Evolutionary conservation across 2,329 filamentous ascomycete species (phyloP).

Genomic region (Fusarium virguliforme): DNA sequence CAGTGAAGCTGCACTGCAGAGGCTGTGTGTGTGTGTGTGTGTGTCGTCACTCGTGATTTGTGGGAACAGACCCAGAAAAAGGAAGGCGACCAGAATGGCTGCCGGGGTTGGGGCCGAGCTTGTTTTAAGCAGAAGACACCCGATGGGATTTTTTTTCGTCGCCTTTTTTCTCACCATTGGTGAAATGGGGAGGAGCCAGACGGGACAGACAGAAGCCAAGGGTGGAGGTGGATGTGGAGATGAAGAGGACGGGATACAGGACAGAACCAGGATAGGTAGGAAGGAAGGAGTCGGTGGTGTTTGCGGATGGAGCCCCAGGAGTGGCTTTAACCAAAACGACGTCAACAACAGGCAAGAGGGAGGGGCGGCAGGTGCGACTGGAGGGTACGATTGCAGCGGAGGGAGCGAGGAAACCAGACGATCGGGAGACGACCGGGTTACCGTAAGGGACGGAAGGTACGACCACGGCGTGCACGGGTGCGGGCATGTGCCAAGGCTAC

Average conservation of each 20-base stretch:
- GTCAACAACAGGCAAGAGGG: slow-evolving; percentile 37
- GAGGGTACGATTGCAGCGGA: slow-evolving; percentile 29
- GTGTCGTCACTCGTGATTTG: slow-evolving; percentile 43
- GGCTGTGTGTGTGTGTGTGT: slow-evolving; percentile 24
- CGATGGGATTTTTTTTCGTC: slow-evolving; percentile 24
- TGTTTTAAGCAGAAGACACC: slow-evolving; percentile 44
- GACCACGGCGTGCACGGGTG: background rate
- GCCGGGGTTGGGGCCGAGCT: slow-evolving; percentile 39
- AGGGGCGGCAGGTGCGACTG: slow-evolving; percentile 21
- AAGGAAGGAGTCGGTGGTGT: slow-evolving; percentile 1
- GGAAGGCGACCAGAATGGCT: slow-evolving; percentile 35
- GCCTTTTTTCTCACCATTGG: slow-evolving; percentile 9
- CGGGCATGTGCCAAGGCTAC: slow-evolving; percentile 11
- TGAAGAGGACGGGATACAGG: slow-evolving; percentile 30
- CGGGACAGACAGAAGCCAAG: slow-evolving; percentile 34
- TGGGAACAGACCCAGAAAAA: slow-evolving; percentile 34
- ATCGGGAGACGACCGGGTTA: slow-evolving; percentile 36
- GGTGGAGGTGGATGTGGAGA: slow-evolving; percentile 44
- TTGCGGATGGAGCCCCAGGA: slow-evolving; percentile 8
- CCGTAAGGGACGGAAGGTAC: slow-evolving; percentile 18
- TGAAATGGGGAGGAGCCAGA: slow-evolving; percentile 40
- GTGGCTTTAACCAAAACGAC: slow-evolving; percentile 36
- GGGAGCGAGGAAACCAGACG: slow-evolving; percentile 43
- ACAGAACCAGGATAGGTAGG: slow-evolving; percentile 5
- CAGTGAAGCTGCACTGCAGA: slow-evolving; percentile 1